phyloP scores from a whole-genome alignment of 495 filamentous ascomycete species.

The Tetracladium marchalianum region DNA sequence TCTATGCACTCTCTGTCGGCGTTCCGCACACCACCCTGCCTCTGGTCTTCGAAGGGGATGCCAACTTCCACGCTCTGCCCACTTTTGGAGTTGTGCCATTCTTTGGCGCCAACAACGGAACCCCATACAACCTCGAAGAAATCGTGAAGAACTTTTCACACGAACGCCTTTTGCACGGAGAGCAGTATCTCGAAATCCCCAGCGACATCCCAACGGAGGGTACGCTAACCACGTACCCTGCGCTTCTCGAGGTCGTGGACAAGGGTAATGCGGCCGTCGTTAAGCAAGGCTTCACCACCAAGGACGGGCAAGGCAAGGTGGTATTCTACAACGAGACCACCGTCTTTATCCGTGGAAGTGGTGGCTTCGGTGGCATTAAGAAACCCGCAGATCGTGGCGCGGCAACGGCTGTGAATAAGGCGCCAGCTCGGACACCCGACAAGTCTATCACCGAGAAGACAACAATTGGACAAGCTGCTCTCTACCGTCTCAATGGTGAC shows the following conservation, averaged over 20 bases:
- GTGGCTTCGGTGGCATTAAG: constrained; percentile 60
- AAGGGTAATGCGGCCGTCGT: constrained; percentile 67
- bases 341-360: constrained; percentile 65
- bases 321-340: constrained; percentile 71
- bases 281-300: constrained; percentile 48
- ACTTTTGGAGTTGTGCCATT: constrained; percentile 66
- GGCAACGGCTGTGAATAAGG: constrained; percentile 53
- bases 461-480: constrained; percentile 60
- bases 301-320: constrained; percentile 55
- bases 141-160: constrained; percentile 68
- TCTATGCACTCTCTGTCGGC: constrained; percentile 69
- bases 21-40: constrained; percentile 66
- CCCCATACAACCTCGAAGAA: constrained; percentile 53
- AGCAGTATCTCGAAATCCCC: constrained; percentile 73
- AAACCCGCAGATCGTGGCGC: constrained; percentile 55
- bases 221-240: constrained; percentile 56
- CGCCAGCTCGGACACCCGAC: constrained; percentile 54
- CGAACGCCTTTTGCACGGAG: constrained; percentile 76
- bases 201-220: constrained; percentile 55
- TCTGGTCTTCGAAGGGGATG: constrained; percentile 58
- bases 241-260: constrained; percentile 65
- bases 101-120: constrained; percentile 47
- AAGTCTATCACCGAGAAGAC: constrained; percentile 62
- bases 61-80: constrained; percentile 64
- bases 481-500: constrained; percentile 68